Evolutionary conservation across 768 basidiomycete species (phyloP).

Genomic region (Leccinellum rugosiceps): DNA sequence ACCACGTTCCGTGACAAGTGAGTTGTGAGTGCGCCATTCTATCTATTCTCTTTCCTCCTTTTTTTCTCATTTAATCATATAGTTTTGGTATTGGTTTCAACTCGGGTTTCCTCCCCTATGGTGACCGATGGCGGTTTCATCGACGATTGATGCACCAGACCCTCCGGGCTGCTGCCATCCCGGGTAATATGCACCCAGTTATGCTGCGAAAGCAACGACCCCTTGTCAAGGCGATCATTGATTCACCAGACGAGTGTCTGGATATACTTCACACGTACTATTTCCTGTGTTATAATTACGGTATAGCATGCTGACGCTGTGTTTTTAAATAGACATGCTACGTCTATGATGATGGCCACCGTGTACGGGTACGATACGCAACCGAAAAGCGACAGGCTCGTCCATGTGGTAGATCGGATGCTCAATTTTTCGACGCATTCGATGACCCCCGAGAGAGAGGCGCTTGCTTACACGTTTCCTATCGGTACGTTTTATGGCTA

Average conservation of each 20-base stretch:
- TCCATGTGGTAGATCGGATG: neutral
- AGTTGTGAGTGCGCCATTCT: conserved; percentile 6
- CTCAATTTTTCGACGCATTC: neutral
- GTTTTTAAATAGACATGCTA: conserved; percentile 2
- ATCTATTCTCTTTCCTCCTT: neutral
- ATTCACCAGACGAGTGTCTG: neutral
- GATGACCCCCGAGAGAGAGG: conserved; percentile 4
- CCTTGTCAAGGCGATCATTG: conserved; percentile 8
- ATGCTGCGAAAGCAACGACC: conserved; percentile 5
- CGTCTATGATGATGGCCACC: conserved; percentile 24
- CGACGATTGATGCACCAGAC: conserved; percentile 20
- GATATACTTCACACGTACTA: conserved; percentile 8
- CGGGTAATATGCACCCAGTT: conserved; percentile 4
- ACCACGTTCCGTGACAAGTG: conserved; percentile 4
- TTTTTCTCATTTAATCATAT: no score
- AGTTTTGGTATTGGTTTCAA: conserved; percentile 17
- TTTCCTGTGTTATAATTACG: neutral
- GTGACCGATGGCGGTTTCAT: neutral
- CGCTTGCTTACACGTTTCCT: neutral
- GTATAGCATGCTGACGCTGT: neutral
- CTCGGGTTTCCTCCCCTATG: conserved; percentile 3
- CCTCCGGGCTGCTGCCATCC: conserved; percentile 8
- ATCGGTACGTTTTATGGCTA: neutral
- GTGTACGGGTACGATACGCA: conserved; percentile 9
- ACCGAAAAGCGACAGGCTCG: neutral